Conservation (phyloP, 2,329 filamentous ascomycete genomes). For the Aureobasidium sp. region DNA sequence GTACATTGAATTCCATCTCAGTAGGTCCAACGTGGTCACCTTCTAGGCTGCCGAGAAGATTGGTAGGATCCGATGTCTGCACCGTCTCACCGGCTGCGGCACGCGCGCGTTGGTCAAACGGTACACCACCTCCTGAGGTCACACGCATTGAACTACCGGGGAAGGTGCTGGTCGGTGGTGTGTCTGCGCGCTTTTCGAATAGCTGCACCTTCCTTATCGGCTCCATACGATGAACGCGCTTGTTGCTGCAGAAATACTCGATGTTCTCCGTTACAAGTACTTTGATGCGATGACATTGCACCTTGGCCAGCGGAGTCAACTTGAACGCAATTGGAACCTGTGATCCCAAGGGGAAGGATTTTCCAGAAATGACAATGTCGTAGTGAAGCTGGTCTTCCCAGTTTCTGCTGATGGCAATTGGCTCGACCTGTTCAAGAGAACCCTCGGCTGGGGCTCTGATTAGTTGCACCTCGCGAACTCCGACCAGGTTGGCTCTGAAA, state of each 20-base stretch:
- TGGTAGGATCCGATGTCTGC: slow-evolving; percentile 48
- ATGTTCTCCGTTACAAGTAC: slow-evolving; percentile 84
- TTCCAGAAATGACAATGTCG: slow-evolving; percentile 91
- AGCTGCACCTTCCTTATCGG: slow-evolving; percentile 75
- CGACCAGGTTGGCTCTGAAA: slow-evolving; percentile 80
- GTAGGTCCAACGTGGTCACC: slow-evolving; percentile 74
- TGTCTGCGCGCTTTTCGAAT: slow-evolving; percentile 80
- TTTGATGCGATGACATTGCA: slow-evolving; percentile 86
- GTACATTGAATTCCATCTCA: slow-evolving; percentile 89
- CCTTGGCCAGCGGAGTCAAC: slow-evolving; percentile 83
- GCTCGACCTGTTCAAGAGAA: slow-evolving; percentile 82
- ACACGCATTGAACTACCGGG: slow-evolving; percentile 68
- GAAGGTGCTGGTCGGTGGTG: slow-evolving; percentile 62
- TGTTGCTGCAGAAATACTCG: slow-evolving; percentile 83
- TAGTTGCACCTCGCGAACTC: slow-evolving; percentile 70
- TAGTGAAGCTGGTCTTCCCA: slow-evolving; percentile 96
- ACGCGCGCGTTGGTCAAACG: slow-evolving; percentile 50
- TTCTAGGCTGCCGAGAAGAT: slow-evolving; percentile 72
- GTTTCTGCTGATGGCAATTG: slow-evolving; percentile 83
- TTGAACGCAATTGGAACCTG: slow-evolving; percentile 92
- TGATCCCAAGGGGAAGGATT: slow-evolving; percentile 82
- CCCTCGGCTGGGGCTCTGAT: slow-evolving; percentile 80
- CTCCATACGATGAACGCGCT: slow-evolving; percentile 75
- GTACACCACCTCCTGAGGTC: slow-evolving; percentile 70
- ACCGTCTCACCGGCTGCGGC: slow-evolving; percentile 49